Base-by-base conservation (phyloP, 768 basidiomycete genomes). In the Daedaleopsis nitida region DNA sequence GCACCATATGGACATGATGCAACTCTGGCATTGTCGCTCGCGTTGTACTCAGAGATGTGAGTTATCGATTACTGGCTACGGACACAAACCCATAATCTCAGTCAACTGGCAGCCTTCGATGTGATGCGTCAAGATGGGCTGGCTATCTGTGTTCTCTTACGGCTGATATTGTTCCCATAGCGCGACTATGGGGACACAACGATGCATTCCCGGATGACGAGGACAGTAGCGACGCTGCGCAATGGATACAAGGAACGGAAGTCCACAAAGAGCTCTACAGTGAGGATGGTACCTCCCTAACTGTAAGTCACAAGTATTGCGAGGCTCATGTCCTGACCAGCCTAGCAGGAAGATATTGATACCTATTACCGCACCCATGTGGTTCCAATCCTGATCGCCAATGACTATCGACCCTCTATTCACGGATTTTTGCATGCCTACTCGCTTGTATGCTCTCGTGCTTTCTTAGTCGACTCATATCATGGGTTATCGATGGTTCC, bases 101-200 rank as follows among this genome's bases (percentile, higher is more conserved):
- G 59, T 32, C 38, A n/a, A 21, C 19, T 23, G 43, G 35, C 54
- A 90, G 88, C 58, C 68, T 85, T 51, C 75, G 70, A 56, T 83
- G 81, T 38, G 47, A 69, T 49, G 55, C 57, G 24, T 91, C 89
- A 10, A 76, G 75, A 45, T 92, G 88, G 87, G 78, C 72, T 65
- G 83, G 81, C 48, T 92, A 91, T 73, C 69, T 92, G 6, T 82
- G 87, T 65, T 85, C 85, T 12, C 76, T 92, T 7, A 86, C 88
- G n/a, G 60, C 68, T 45, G 70, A 72, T 44, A 68, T 70, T 6
- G 81, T 87, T 21, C 83, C 85, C 58, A 77, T 89, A 35, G 86
- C 87, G 37, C 61, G 86, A 19, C 83, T 90, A 64, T 91, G 89
- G 90, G 75, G 70, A 57, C 60, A 64, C 56, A 62, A 67, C 44